These are phyloP conservation scores for Ogataea paraovalis DNA, from an alignment of 805 yeast species.

Conservation along the genomic window DNA sequence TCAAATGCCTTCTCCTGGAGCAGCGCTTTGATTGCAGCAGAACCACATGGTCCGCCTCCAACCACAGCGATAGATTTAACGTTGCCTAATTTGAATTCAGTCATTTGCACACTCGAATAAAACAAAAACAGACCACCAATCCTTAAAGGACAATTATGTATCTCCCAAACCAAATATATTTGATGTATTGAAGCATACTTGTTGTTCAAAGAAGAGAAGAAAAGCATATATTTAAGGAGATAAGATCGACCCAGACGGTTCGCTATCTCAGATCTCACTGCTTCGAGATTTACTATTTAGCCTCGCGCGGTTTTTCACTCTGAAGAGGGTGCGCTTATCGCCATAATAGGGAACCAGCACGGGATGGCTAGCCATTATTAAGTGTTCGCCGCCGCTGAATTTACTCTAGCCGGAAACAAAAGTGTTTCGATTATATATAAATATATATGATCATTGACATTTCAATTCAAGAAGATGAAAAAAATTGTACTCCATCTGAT, in stretches of 20 bases:
- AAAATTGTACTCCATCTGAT: too few species aligned
- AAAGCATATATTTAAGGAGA: not conserved
- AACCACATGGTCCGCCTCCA: slow-evolving; percentile 78
- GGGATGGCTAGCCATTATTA: too few species aligned
- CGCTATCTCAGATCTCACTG: not conserved
- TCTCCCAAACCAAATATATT: not conserved
- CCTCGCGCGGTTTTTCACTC: not conserved
- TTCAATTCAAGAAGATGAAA: too few species aligned
- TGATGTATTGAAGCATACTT: not conserved
- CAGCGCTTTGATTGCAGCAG: slow-evolving; percentile 62
- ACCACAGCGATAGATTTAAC: slow-evolving; percentile 49
- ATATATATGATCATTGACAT: too few species aligned
- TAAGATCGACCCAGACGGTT: not conserved
- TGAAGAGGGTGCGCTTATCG: not conserved
- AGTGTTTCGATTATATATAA: too few species aligned
- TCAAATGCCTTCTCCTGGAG: slow-evolving; percentile 45
- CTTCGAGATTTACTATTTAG: not conserved
- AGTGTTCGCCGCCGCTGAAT: too few species aligned
- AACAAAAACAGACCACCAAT: too few species aligned
- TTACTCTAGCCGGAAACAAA: too few species aligned
- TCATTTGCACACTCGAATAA: too few species aligned
- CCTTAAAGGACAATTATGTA: too few species aligned
- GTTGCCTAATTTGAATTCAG: slow-evolving; percentile 2
- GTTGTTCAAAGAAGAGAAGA: not conserved
- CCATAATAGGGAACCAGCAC: not conserved